Conservation (phyloP, 2,329 filamentous ascomycete species). For the Scytalidium lignicola region DNA sequence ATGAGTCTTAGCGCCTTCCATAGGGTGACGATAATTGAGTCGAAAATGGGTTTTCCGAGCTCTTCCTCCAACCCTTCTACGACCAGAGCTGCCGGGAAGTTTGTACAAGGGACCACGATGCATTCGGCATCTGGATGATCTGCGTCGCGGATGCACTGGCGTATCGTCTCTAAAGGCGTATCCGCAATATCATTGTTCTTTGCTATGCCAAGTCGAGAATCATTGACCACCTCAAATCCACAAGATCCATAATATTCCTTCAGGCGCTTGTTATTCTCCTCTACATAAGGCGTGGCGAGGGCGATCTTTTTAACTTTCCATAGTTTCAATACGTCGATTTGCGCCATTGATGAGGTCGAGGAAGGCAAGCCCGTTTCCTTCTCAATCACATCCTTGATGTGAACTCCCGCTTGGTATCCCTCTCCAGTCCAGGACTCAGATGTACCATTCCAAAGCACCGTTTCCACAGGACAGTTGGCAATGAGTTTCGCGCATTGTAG, state of each 20-base stretch:
- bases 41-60: constrained; percentile 3
- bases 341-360: constrained; percentile 1
- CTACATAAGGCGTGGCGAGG: constrained; percentile 1
- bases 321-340: constrained; percentile 1
- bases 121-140: constrained; percentile 3
- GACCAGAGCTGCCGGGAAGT: constrained; percentile 1
- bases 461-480: background rate
- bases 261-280: background rate
- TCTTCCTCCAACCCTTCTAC: constrained; percentile 2
- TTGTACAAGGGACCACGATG: constrained; percentile 3
- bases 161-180: constrained; percentile 1
- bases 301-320: constrained; percentile 1
- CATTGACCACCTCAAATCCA: background rate
- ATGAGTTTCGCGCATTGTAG: constrained; percentile 1
- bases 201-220: background rate
- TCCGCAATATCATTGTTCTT: constrained; percentile 2
- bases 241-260: background rate
- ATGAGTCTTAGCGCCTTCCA: constrained; percentile 2
- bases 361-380: background rate
- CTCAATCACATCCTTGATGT: background rate
- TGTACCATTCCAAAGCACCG: background rate
- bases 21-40: constrained; percentile 1
- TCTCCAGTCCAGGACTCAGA: constrained; percentile 3
- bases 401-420: background rate
- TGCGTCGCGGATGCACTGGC: constrained; percentile 1